phyloP scores from a whole-genome alignment of 2,329 filamentous ascomycete species.

The Madurella mycetomatis region DNA sequence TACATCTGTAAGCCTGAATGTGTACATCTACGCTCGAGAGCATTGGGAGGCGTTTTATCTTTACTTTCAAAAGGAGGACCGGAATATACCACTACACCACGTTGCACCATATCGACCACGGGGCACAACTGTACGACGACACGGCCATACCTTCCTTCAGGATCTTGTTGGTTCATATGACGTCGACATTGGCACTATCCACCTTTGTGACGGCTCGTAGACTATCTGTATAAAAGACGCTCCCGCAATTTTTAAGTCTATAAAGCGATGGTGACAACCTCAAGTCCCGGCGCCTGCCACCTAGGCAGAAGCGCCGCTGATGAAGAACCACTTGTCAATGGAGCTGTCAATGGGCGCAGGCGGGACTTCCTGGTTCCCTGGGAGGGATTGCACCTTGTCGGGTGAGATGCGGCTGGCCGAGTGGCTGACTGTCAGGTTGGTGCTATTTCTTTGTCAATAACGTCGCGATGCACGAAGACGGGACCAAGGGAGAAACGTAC shows the following conservation, averaged over 20 bases:
- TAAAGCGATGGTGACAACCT: not conserved
- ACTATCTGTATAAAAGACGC: no score
- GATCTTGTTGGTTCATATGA: not conserved
- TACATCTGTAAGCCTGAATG: conserved; percentile 10
- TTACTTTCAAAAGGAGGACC: not conserved
- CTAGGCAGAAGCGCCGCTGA: conserved; percentile 88
- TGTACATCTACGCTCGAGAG: not conserved
- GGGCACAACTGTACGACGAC: not conserved
- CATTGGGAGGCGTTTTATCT: conserved; percentile 19
- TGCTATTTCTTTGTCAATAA: conserved; percentile 47
- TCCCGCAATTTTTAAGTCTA: no score
- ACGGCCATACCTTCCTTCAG: no score
- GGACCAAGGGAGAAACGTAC: conserved; percentile 50
- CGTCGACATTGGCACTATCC: not conserved
- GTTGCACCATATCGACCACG: not conserved
- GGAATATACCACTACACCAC: conserved; percentile 10
- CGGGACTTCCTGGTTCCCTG: conserved; percentile 70
- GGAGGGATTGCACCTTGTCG: conserved; percentile 70
- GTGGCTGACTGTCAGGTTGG: conserved; percentile 72
- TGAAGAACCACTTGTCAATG: conserved; percentile 99
- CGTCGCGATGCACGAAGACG: not conserved
- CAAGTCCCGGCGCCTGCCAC: not conserved
- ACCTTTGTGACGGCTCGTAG: not conserved
- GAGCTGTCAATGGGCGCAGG: conserved; percentile 89
- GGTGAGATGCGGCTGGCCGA: conserved; percentile 68